Evolutionary conservation across 768 basidiomycete genomes (phyloP).

Genomic region (Phlegmacium glaucopus): DNA sequence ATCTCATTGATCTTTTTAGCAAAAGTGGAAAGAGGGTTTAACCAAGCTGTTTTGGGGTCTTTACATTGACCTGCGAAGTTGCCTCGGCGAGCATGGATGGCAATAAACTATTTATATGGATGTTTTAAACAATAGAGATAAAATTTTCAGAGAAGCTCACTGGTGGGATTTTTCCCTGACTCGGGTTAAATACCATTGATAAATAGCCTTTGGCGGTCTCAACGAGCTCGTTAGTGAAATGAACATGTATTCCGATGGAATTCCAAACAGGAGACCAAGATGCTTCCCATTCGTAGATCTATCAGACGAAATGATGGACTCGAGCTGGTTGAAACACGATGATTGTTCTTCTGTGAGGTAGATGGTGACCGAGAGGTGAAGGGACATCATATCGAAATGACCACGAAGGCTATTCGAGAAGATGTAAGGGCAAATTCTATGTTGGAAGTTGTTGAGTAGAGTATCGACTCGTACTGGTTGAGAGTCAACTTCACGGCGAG

Average conservation of each 20-base stretch:
- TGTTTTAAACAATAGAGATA: background rate
- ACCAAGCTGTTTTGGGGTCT: constrained; percentile 31
- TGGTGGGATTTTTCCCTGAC: constrained; percentile 24
- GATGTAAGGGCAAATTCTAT: no score
- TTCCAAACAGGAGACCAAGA: constrained; percentile 42
- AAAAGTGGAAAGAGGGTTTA: constrained; percentile 36
- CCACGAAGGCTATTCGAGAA: constrained; percentile 20
- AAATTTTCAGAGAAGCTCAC: constrained; percentile 26
- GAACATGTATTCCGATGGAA: constrained; percentile 32
- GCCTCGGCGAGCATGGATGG: constrained; percentile 44
- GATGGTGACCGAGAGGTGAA: constrained; percentile 23
- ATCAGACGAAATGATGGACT: constrained; percentile 23
- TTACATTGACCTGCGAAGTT: constrained; percentile 37
- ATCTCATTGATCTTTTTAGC: constrained; percentile 34
- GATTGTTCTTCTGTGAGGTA: constrained; percentile 26
- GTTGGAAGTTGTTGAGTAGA: no score
- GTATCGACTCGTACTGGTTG: no score
- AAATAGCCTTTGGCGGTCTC: constrained; percentile 31
- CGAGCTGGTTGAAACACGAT: constrained; percentile 31
- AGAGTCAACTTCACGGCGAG: no score
- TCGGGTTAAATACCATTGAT: constrained; percentile 19
- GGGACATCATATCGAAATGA: constrained; percentile 21
- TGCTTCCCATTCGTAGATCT: constrained; percentile 27
- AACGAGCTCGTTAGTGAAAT: constrained; percentile 29
- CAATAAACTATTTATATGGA: constrained; percentile 32